Base-by-base conservation (phyloP, 768 basidiomycete species). In the Favolaschia claudopus region DNA sequence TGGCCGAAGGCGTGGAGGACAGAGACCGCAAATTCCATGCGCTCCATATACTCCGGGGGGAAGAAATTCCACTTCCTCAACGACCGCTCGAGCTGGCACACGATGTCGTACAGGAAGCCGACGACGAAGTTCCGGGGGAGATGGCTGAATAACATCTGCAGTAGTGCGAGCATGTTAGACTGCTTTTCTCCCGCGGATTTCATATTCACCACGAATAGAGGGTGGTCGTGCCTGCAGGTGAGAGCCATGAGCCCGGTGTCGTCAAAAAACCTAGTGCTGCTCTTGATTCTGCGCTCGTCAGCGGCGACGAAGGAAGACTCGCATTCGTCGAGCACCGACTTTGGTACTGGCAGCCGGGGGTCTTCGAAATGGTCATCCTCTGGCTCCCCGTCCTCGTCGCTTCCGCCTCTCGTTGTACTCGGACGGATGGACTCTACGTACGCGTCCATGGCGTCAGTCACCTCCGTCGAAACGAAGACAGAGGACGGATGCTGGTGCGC, bases 1-100 rank as follows among this genome's bases (percentile, higher is more conserved):
- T 78, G 78, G 15, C 71, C 73, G 46, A 76, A 78, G 1, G 75
- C 74, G 58, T 81, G 79, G 71, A 80, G 74, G 0, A 72, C 76
- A 9, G 71, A 72, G 0, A 74, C 76, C 1, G 69, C 71, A 42
- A 76, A 77, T 1, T 39, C 17, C 4, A 79, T 9, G 1, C 74
- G 65, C 5, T 40, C 34, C 28, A 39, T 13, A 29, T 39, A 57
- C n/a, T n/a, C n/a, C 19, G 45, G 45, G 5, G 22, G n/a, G n/a
- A 57, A 17, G 27, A 57, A 57, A 22, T 24, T 7, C 47, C 37
- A 49, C 39, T 49, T 49, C 39, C 8, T 4, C 12, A 32, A 27
- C 68, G 44, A n/a, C 56, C 63, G 56, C 7, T 64, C 44, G 0
- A 74, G 50, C 0, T 65, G 58, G 55, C 76, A 78, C 2, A 69